Evolutionary conservation across 1,284 basidiomycete species (phyloP).

Genomic region (Exobasidium rhododendri): DNA sequence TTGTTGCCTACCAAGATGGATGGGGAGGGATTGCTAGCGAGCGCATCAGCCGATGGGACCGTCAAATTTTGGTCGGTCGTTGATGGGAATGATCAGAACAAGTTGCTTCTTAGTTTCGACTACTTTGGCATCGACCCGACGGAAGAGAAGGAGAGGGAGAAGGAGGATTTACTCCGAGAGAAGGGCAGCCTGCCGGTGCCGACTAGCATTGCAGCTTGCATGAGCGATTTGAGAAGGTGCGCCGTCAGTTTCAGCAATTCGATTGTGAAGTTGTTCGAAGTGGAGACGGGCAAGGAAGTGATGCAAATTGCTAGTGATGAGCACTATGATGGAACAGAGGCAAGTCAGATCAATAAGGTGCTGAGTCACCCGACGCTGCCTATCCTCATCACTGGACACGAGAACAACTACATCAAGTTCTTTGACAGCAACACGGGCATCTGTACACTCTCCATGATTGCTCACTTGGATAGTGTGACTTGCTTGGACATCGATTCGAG

Average conservation of each 20-base stretch:
- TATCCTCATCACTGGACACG: constrained; percentile 81
- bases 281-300: constrained; percentile 78
- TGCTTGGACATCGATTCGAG: constrained; percentile 82
- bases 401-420: constrained; percentile 87
- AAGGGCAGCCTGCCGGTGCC: constrained; percentile 60
- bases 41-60: constrained; percentile 82
- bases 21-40: constrained; percentile 66
- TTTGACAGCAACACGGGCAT: constrained; percentile 78
- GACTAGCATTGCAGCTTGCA: constrained; percentile 75
- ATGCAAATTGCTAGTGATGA: constrained; percentile 67
- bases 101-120: constrained; percentile 66
- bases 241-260: constrained; percentile 83
- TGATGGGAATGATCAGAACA: neutral
- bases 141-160: constrained; percentile 40
- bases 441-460: constrained; percentile 82
- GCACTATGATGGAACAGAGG: constrained; percentile 61
- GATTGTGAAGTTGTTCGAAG: constrained; percentile 82
- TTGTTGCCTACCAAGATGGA: constrained; percentile 52
- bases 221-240: constrained; percentile 56
- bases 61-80: constrained; percentile 76
- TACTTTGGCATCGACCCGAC: constrained; percentile 61
- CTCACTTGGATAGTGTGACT: constrained; percentile 86
- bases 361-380: constrained; percentile 87
- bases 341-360: constrained; percentile 82
- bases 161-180: constrained; percentile 57